These are phyloP conservation scores for Alternaria sp. DNA, from an alignment of 2,329 filamentous ascomycete genomes.

Conservation along the genomic window DNA sequence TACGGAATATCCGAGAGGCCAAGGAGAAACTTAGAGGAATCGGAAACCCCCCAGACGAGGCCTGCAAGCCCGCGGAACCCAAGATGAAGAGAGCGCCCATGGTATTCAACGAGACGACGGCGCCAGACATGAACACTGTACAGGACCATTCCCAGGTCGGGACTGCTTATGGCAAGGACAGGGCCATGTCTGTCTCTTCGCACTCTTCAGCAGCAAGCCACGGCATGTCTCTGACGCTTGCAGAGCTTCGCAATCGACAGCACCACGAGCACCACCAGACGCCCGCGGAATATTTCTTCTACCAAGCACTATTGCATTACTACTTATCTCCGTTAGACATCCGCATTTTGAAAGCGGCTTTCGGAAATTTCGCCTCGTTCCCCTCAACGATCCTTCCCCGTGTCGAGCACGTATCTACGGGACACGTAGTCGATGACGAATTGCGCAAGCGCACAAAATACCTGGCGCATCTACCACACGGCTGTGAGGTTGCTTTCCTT, in stretches of 20 bases:
- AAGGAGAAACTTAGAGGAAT: slow-evolving; percentile 77
- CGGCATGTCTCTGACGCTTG: slow-evolving; percentile 50
- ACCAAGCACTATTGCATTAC: slow-evolving; percentile 83
- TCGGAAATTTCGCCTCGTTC: slow-evolving; percentile 80
- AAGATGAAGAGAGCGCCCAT: slow-evolving; percentile 58
- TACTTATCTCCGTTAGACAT: slow-evolving; percentile 92
- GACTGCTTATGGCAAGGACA: slow-evolving; percentile 4
- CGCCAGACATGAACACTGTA: slow-evolving; percentile 59
- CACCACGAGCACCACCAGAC: slow-evolving; percentile 53
- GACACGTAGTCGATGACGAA: slow-evolving; percentile 85
- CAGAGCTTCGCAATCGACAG: slow-evolving; percentile 55
- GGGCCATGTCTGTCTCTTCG: slow-evolving; percentile 39
- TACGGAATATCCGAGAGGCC: slow-evolving; percentile 73
- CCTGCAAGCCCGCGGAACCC: slow-evolving; percentile 58
- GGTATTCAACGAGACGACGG: slow-evolving; percentile 56
- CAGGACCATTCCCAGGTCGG: slow-evolving; percentile 45
- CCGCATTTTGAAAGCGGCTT: slow-evolving; percentile 87
- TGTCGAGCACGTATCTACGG: slow-evolving; percentile 87
- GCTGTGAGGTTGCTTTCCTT: slow-evolving; percentile 89
- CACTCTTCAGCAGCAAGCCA: slow-evolving; percentile 40
- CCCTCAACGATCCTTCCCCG: slow-evolving; percentile 85
- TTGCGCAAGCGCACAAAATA: slow-evolving; percentile 86
- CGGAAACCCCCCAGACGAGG: slow-evolving; percentile 66
- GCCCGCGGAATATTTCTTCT: slow-evolving; percentile 77
- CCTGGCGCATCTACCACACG: slow-evolving; percentile 81